Evolutionary conservation across 2,329 filamentous ascomycete species (phyloP).

Genomic region (Cytospora piceicola): DNA sequence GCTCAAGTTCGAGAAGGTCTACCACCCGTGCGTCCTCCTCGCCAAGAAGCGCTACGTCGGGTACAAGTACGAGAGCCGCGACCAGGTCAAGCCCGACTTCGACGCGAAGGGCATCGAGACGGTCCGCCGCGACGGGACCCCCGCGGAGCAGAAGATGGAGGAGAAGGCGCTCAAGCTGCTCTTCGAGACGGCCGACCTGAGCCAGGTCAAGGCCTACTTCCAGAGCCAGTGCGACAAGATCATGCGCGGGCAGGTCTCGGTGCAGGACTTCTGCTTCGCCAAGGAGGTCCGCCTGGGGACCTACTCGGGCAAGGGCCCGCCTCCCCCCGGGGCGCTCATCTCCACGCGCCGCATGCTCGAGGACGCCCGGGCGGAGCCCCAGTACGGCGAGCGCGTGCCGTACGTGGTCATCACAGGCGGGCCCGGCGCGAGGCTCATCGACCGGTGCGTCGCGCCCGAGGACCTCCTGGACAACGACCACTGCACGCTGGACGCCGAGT

Average conservation of each 20-base stretch:
- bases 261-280: slow-evolving; percentile 96
- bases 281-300: slow-evolving; percentile 88
- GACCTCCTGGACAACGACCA: slow-evolving; percentile 76
- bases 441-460: slow-evolving; percentile 89
- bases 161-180: slow-evolving; percentile 87
- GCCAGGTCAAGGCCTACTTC: slow-evolving; percentile 87
- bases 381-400: slow-evolving; percentile 92
- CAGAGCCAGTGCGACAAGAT: slow-evolving; percentile 90
- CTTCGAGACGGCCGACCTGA: slow-evolving; percentile 88
- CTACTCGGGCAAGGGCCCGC: slow-evolving; percentile 79
- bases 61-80: slow-evolving; percentile 86
- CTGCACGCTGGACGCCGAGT: slow-evolving; percentile 85
- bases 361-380: slow-evolving; percentile 85
- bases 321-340: slow-evolving; percentile 86
- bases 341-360: slow-evolving; percentile 83
- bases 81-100: slow-evolving; percentile 81
- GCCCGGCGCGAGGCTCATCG: slow-evolving; percentile 81
- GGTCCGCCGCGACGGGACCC: slow-evolving; percentile 90
- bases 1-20: slow-evolving; percentile 98
- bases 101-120: slow-evolving; percentile 99
- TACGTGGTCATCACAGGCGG: slow-evolving; percentile 92
- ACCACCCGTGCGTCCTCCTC: slow-evolving; percentile 89
- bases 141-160: slow-evolving; percentile 94
- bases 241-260: slow-evolving; percentile 82
- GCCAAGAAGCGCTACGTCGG: slow-evolving; percentile 98